Conservation (phyloP, 768 basidiomycete genomes). For the Pleurotus citrinopileatus region DNA sequence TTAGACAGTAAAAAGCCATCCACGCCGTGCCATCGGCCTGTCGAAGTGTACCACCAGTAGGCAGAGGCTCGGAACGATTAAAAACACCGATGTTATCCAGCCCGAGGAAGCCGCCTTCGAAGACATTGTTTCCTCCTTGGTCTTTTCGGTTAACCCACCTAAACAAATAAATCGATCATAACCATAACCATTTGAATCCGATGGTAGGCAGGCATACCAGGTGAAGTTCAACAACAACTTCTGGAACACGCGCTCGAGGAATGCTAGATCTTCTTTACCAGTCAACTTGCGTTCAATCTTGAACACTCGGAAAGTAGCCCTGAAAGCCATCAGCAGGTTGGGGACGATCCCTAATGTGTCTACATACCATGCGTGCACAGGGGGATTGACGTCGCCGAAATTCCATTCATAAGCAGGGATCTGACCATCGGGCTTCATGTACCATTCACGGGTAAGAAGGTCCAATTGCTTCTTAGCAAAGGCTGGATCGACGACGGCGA, state of each 20-base stretch:
- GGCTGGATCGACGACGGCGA: constrained; percentile 91
- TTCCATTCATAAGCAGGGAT: constrained; percentile 99
- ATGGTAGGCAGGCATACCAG: constrained; percentile 48
- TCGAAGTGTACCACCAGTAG: constrained; percentile 89
- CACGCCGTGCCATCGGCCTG: constrained; percentile 99
- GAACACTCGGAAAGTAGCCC: constrained; percentile 98
- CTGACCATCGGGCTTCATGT: constrained; percentile 98
- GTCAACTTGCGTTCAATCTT: constrained; percentile 97
- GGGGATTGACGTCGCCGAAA: constrained; percentile 97
- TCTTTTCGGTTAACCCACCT: constrained; percentile 99
- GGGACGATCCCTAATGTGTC: too few species aligned
- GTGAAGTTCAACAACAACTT: constrained; percentile 96
- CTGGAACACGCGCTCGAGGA: constrained; percentile 98
- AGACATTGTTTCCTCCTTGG: constrained; percentile 90
- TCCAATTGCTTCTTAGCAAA: constrained; percentile 99
- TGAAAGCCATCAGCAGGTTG: constrained; percentile 21
- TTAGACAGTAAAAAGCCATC: constrained; percentile 99
- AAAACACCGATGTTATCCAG: constrained; percentile 98
- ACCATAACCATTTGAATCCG: neutral
- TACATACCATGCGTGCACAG: constrained; percentile 92
- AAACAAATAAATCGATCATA: neutral
- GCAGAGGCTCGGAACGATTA: constrained; percentile 95
- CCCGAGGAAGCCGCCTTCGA: constrained; percentile 97
- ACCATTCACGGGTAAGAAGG: constrained; percentile 96
- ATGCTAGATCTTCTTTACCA: constrained; percentile 85